Conservation (phyloP, 176 grass and related monocot genomes). For the Urochloa ruziziensis region DNA sequence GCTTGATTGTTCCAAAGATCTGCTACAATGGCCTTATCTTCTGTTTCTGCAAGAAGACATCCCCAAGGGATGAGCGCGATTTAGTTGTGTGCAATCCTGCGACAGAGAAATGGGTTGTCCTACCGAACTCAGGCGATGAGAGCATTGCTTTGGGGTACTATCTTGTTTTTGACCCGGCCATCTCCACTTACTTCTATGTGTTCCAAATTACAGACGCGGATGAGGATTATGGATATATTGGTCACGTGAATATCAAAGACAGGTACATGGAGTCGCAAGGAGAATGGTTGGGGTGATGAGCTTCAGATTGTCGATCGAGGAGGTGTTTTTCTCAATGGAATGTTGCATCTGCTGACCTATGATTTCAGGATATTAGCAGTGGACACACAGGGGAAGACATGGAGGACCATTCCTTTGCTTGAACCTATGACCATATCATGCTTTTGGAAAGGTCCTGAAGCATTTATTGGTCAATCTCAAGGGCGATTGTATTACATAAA, state of each 20-base stretch:
- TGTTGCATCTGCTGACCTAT: not conserved
- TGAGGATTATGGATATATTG: not conserved
- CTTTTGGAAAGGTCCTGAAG: not conserved
- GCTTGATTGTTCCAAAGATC: too few relatives aligned
- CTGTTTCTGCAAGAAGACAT: too few relatives aligned
- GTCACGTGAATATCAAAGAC: not conserved
- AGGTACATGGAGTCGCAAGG: not conserved
- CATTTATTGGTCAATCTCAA: not conserved
- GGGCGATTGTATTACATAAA: not conserved
- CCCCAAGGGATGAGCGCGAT: too few relatives aligned
- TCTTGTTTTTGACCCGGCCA: not conserved
- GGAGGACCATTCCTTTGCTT: conserved; percentile 8
- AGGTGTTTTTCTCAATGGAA: too few relatives aligned
- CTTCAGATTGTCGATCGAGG: not conserved
- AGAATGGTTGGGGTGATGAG: not conserved
- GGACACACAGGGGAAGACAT: not conserved
- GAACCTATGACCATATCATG: too few relatives aligned
- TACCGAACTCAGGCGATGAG: too few relatives aligned
- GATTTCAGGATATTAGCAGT: not conserved
- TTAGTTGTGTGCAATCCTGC: too few relatives aligned
- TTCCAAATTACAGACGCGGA: not conserved
- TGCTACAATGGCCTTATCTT: too few relatives aligned
- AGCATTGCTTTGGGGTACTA: too few relatives aligned
- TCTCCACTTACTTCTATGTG: not conserved
- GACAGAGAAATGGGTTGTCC: too few relatives aligned